phyloP scores from a whole-genome alignment of 129 eudicot genomes.

The Centaurea solstitialis region DNA sequence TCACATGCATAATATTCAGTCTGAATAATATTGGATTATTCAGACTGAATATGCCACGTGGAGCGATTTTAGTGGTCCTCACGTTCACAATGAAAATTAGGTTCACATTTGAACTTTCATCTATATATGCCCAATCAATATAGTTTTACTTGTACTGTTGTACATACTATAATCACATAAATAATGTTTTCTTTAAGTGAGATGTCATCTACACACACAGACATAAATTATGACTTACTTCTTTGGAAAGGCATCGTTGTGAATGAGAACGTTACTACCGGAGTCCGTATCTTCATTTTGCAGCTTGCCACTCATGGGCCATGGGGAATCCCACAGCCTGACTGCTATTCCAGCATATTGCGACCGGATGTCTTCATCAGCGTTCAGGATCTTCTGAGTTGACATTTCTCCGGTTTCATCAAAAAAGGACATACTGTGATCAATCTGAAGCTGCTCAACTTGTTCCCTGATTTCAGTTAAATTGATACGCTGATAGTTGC shows the following conservation, averaged over 20 bases:
- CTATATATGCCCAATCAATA: no score
- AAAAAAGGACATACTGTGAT: neutral
- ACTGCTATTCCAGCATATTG: neutral
- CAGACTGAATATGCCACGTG: no score
- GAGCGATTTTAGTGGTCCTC: no score
- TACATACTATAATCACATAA: neutral
- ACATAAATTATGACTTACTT: slow-evolving; percentile 17
- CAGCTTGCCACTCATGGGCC: neutral
- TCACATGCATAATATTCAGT: no score
- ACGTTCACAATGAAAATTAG: no score
- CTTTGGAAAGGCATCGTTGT: neutral
- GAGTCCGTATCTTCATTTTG: neutral
- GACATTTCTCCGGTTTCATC: neutral
- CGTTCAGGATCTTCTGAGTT: slow-evolving; percentile 1
- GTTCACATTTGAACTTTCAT: no score
- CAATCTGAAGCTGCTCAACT: slow-evolving; percentile 5
- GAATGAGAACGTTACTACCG: neutral
- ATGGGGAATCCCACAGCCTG: slow-evolving; percentile 14
- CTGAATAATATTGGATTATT: no score
- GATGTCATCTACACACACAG: neutral
- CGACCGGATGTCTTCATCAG: slow-evolving; percentile 3
- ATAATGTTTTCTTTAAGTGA: neutral
- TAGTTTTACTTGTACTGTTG: no score
- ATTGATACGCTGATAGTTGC: neutral
- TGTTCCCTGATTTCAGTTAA: neutral